phyloP scores from a whole-genome alignment of 768 basidiomycete genomes.

The Mycena galericulata region DNA sequence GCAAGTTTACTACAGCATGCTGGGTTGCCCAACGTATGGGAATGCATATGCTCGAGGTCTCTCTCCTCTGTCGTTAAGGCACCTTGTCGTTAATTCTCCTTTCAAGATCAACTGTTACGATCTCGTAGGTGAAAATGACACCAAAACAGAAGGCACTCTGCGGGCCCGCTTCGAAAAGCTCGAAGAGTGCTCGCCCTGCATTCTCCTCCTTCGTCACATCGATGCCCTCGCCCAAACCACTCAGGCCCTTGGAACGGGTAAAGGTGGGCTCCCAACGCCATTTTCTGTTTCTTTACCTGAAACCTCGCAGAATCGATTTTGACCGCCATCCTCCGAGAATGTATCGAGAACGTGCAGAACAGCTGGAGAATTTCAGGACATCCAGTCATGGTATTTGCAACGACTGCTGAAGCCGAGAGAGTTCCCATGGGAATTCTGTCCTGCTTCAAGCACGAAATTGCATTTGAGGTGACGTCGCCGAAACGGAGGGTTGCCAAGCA shows the following conservation, averaged over 20 bases:
- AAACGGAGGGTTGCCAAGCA: background rate
- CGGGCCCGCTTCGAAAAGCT: conserved; percentile 84
- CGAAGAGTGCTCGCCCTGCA: conserved; percentile 81
- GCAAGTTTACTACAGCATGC: conserved; percentile 77
- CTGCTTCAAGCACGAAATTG: conserved; percentile 89
- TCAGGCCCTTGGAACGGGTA: conserved; percentile 71
- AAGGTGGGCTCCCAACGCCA: conserved; percentile 58
- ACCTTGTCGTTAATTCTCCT: background rate
- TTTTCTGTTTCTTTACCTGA: background rate
- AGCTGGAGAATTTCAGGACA: conserved; percentile 72
- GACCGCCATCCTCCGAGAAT: conserved; percentile 69
- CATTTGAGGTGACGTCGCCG: conserved; percentile 67
- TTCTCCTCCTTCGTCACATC: conserved; percentile 82
- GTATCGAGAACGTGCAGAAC: conserved; percentile 65
- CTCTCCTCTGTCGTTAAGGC: background rate
- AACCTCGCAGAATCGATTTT: conserved; percentile 65
- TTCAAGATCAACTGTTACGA: conserved; percentile 88
- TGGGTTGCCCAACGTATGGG: conserved; percentile 73
- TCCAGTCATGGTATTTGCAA: conserved; percentile 83
- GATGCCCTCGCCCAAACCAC: conserved; percentile 83
- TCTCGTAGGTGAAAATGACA: conserved; percentile 80
- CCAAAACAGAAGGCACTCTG: conserved; percentile 80
- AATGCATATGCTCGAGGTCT: conserved; percentile 84
- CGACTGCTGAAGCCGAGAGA: conserved; percentile 73
- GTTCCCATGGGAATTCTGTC: conserved; percentile 72